Conservation (phyloP, 208 protist genomes). For the Phytomonas serpens region DNA sequence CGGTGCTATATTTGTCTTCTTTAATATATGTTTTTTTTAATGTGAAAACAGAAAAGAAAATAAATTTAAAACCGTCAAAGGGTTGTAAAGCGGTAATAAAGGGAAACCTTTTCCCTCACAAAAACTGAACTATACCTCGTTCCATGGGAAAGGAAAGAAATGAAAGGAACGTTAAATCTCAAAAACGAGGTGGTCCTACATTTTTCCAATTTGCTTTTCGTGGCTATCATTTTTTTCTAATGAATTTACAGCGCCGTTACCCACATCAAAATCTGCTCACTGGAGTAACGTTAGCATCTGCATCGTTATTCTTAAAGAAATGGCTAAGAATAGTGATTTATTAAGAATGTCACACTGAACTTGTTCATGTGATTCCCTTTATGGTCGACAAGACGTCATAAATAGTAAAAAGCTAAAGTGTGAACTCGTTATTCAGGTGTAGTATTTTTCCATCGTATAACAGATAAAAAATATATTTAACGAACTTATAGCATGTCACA, state of each 20-base stretch:
- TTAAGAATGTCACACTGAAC: not conserved
- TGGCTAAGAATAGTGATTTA: not conserved
- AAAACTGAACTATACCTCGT: not conserved
- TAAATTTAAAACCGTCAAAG: not conserved
- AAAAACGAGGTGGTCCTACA: not conserved
- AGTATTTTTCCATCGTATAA: not conserved
- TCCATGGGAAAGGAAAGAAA: not conserved
- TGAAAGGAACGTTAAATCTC: not conserved
- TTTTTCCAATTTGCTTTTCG: not conserved
- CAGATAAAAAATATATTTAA: not conserved
- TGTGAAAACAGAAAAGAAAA: slow-evolving; percentile 8
- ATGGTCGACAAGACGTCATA: not conserved
- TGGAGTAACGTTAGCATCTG: not conserved
- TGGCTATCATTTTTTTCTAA: not conserved
- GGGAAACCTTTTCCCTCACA: not conserved
- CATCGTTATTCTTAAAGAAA: not conserved
- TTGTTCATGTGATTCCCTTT: not conserved
- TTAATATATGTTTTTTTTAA: slow-evolving; percentile 11
- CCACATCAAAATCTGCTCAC: not conserved
- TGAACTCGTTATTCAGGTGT: not conserved
- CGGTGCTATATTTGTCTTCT: slow-evolving; percentile 18
- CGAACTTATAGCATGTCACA: not conserved
- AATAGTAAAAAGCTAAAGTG: not conserved
- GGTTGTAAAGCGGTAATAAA: not conserved
- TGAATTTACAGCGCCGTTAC: not conserved